phyloP scores from a whole-genome alignment of 306 rosid species.

The Morella rubra region DNA sequence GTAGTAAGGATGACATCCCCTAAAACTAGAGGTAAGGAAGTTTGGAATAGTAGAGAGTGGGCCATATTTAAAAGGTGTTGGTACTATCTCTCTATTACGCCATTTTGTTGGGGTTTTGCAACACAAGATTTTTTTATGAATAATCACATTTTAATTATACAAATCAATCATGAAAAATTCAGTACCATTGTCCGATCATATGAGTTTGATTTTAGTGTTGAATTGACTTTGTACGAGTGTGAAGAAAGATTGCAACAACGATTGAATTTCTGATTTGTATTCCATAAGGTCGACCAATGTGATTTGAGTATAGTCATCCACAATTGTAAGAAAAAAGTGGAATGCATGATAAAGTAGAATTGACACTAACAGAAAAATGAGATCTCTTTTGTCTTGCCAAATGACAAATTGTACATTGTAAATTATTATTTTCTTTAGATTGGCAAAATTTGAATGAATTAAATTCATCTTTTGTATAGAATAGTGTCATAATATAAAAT shows the following conservation, averaged over 20 bases:
- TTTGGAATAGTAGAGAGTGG: neutral
- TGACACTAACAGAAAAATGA: neutral
- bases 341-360: neutral
- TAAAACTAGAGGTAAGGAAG: neutral
- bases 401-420: no score
- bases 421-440: no score
- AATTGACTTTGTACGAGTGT: neutral
- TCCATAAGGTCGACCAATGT: no score
- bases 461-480: no score
- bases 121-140: neutral
- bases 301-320: neutral
- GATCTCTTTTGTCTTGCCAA: neutral
- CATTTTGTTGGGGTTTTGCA: neutral
- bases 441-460: no score
- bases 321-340: neutral
- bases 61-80: neutral
- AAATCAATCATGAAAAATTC: neutral
- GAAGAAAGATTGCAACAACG: neutral
- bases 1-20: neutral
- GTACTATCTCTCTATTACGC: neutral
- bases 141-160: neutral
- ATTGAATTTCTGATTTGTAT: neutral
- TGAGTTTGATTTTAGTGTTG: neutral
- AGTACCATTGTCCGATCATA: neutral
- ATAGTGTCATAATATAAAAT: no score